Conservation (phyloP, 768 basidiomycete species). For the Hygrophoropsis aurantiaca region DNA sequence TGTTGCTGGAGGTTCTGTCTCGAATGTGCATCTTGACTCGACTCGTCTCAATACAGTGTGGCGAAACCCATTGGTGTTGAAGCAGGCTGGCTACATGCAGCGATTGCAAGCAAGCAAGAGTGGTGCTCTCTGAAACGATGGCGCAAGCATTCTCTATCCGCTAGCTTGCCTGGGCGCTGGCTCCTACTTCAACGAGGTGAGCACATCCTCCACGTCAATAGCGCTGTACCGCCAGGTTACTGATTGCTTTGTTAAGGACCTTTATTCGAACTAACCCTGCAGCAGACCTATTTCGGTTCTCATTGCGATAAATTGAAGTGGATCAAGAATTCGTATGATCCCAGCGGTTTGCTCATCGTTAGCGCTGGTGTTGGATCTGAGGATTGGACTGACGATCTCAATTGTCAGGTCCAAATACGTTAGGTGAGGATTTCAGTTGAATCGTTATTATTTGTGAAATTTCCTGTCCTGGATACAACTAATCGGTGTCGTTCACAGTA, state of each 20-base stretch:
- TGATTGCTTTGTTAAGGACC: conserved; percentile 30
- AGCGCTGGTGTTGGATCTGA: conserved; percentile 45
- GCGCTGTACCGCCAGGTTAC: background rate
- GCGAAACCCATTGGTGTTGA: conserved; percentile 36
- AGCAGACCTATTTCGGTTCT: conserved; percentile 42
- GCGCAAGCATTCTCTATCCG: conserved; percentile 26
- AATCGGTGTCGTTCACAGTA: no score
- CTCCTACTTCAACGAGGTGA: conserved; percentile 47
- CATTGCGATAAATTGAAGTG: conserved; percentile 37
- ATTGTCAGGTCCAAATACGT: no score
- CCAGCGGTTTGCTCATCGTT: conserved; percentile 42
- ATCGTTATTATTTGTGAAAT: no score
- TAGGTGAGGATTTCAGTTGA: no score
- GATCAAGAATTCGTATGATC: conserved; percentile 47
- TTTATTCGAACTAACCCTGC: conserved; percentile 35
- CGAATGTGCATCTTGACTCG: conserved; percentile 32
- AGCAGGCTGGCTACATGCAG: conserved; percentile 10
- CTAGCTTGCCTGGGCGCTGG: conserved; percentile 29
- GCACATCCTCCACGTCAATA: conserved; percentile 1
- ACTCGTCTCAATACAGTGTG: conserved; percentile 44
- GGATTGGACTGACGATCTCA: conserved; percentile 36
- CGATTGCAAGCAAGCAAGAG: conserved; percentile 9
- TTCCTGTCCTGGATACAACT: no score
- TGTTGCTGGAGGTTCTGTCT: conserved; percentile 41
- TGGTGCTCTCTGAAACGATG: conserved; percentile 7